Conservation (phyloP, 176 grass and related monocot genomes). For the Hsuehochloa calcarea region DNA sequence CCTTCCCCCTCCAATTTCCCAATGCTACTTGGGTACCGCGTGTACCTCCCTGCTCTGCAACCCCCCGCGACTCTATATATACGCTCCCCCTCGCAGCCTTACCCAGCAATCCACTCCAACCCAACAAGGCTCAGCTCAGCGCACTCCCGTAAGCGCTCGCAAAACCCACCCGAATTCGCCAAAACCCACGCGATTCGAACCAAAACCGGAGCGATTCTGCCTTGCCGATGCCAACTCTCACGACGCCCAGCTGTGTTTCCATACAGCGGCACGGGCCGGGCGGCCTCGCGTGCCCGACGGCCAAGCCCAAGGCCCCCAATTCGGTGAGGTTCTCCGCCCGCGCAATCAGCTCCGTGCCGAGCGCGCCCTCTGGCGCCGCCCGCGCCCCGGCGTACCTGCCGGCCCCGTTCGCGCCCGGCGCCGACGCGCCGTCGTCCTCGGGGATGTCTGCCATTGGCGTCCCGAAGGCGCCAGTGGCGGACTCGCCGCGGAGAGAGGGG, state of each 20-base stretch:
- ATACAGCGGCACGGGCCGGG: slow-evolving; percentile 30
- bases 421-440: not conserved
- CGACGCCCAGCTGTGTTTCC: slow-evolving; percentile 26
- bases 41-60: not conserved
- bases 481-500: not conserved
- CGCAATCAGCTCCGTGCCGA: slow-evolving; percentile 28
- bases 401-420: not conserved
- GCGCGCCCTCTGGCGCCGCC: not conserved
- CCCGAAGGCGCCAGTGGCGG: not conserved
- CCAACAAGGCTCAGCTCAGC: not conserved
- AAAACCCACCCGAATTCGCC: not conserved
- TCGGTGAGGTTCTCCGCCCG: slow-evolving; percentile 36
- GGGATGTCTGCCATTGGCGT: slow-evolving; percentile 33
- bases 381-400: not conserved
- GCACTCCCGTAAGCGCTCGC: not conserved
- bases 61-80: slow-evolving; percentile 49
- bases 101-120: not conserved
- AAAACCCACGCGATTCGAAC: not conserved
- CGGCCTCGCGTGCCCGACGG: not conserved
- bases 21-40: not conserved
- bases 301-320: not conserved
- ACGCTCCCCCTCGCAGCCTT: not conserved
- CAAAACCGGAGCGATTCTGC: not conserved
- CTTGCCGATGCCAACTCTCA: slow-evolving; percentile 32
- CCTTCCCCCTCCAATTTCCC: not conserved